These are phyloP conservation scores for Leccinum rimulosum DNA, from an alignment of 768 basidiomycete genomes.

Conservation along the genomic window DNA sequence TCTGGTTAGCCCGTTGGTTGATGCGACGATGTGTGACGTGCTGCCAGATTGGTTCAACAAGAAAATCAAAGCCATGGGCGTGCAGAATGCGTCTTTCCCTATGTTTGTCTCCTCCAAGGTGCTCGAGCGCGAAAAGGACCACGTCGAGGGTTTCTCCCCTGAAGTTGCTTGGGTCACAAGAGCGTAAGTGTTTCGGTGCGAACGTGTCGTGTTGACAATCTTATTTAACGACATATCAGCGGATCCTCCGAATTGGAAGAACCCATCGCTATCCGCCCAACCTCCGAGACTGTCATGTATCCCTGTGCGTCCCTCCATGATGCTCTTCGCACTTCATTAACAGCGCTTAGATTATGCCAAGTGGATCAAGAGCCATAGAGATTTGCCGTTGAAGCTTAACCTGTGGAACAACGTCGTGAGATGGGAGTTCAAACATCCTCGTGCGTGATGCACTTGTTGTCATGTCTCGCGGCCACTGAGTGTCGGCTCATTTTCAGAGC, in stretches of 20 bases:
- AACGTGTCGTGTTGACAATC: background rate
- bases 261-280: constrained; percentile 96
- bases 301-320: constrained; percentile 63
- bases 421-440: constrained; percentile 99
- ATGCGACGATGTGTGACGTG: background rate
- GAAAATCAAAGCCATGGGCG: constrained; percentile 90
- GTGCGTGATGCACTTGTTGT: constrained; percentile 41
- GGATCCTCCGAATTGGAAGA: constrained; percentile 94
- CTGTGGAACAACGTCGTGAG: constrained; percentile 99
- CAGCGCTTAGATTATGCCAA: constrained; percentile 81
- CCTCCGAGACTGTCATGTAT: constrained; percentile 99
- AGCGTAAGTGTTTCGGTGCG: constrained; percentile 59
- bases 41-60: constrained; percentile 87
- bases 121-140: constrained; percentile 95
- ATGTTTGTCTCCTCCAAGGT: constrained; percentile 96
- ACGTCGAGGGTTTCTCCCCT: constrained; percentile 98
- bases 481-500: constrained; percentile 55
- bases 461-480: background rate
- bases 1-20: background rate
- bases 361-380: constrained; percentile 97
- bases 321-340: background rate
- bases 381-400: constrained; percentile 95
- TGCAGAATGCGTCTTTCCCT: constrained; percentile 98
- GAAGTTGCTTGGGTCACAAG: constrained; percentile 99
- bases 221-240: constrained; percentile 37